Conservation (phyloP, 2,329 filamentous ascomycete genomes). For the Phaeosphaeria sp. region DNA sequence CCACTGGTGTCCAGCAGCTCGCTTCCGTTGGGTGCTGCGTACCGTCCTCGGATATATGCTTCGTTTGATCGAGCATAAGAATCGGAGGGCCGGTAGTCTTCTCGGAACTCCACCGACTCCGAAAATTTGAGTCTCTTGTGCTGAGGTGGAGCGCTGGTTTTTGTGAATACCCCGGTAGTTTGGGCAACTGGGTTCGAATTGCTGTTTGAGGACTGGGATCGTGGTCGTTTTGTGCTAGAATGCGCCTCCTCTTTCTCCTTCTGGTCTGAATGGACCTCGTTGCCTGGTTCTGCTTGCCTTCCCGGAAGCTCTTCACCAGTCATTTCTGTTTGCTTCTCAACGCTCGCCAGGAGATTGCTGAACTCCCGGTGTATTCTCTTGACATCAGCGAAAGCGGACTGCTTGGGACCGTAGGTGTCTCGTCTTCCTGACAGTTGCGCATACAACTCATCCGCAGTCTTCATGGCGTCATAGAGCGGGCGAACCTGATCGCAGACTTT, state of each 20-base stretch:
- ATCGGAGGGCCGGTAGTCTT: constrained; percentile 21
- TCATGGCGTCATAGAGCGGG: constrained; percentile 17
- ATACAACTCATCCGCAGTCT: constrained; percentile 21
- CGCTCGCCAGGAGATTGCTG: constrained; percentile 34
- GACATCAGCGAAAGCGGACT: constrained; percentile 18
- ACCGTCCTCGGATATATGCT: constrained; percentile 33
- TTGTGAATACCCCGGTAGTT: not conserved
- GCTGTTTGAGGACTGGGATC: not conserved
- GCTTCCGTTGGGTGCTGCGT: constrained; percentile 29
- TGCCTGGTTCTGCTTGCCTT: not conserved
- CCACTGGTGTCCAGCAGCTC: constrained; percentile 41
- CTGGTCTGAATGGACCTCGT: not conserved
- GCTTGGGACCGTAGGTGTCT: constrained; percentile 15
- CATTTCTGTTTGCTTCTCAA: constrained; percentile 17
- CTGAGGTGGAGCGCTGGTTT: not conserved
- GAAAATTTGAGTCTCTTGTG: constrained; percentile 29
- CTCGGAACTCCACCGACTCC: constrained; percentile 23
- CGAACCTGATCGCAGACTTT: constrained; percentile 25
- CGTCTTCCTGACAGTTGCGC: constrained; percentile 15
- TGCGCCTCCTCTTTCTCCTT: constrained; percentile 3
- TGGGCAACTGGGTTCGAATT: not conserved
- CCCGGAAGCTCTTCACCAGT: constrained; percentile 2
- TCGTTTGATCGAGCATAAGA: constrained; percentile 23
- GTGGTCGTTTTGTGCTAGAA: constrained; percentile 10
- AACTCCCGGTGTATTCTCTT: constrained; percentile 25